These are phyloP conservation scores for Cryptosporidium viatorum DNA, from an alignment of 169 alveolate genomes.

Conservation along the genomic window DNA sequence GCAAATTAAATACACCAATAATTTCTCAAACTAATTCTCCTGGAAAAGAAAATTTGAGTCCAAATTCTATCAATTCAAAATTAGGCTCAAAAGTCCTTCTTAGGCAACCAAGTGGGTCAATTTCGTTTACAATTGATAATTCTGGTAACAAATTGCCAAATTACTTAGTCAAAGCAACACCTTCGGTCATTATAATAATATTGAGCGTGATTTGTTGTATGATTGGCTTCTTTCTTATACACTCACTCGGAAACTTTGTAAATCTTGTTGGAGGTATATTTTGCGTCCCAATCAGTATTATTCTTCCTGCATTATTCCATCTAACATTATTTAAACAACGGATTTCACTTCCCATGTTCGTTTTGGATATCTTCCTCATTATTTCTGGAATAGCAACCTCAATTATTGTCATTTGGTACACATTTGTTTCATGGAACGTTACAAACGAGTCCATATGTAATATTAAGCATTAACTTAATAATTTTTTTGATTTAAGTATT, in stretches of 20 bases:
- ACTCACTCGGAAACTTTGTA: conserved; percentile 70
- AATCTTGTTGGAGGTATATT: conserved; percentile 69
- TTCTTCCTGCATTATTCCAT: conserved; percentile 52
- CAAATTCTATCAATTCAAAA: conserved; percentile 10
- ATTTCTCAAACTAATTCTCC: conserved; percentile 7
- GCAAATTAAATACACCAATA: background rate
- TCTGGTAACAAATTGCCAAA: background rate
- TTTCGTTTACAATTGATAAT: conserved; percentile 7
- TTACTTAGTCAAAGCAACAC: conserved; percentile 37
- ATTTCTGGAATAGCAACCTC: conserved; percentile 38
- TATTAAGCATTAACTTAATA: background rate
- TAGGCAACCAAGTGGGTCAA: conserved; percentile 65
- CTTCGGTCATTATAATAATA: conserved; percentile 18
- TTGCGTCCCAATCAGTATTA: conserved; percentile 71
- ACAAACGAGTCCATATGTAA: conserved; percentile 40
- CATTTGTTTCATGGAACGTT: conserved; percentile 42
- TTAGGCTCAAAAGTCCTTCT: conserved; percentile 32
- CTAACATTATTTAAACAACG: conserved; percentile 6
- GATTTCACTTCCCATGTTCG: background rate
- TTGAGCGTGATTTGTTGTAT: conserved; percentile 44
- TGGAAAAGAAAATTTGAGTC: background rate
- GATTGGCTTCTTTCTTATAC: conserved; percentile 26
- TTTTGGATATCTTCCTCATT: conserved; percentile 24
- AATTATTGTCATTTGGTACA: conserved; percentile 46
- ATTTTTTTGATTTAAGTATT: background rate